These are phyloP conservation scores for Eimeria falciformis DNA, from an alignment of 169 alveolate genomes.

Conservation along the genomic window DNA sequence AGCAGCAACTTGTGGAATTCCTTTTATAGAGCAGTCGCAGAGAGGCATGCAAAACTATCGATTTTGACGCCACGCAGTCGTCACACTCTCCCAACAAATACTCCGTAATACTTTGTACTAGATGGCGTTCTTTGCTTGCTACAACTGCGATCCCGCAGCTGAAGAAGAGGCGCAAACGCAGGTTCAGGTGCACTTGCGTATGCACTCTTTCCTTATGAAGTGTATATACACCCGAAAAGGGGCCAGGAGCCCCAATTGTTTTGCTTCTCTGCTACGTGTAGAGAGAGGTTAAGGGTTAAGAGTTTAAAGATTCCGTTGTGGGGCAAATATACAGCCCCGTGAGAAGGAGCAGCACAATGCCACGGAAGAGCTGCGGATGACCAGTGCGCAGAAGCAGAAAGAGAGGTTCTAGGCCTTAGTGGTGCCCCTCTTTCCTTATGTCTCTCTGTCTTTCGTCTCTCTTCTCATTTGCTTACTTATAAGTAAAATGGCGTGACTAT, in stretches of 20 bases:
- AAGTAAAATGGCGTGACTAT: neutral
- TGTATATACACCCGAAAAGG: no score
- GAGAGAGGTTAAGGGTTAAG: neutral
- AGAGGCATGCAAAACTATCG: no score
- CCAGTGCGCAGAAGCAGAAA: conserved; percentile 70
- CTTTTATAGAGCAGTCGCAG: no score
- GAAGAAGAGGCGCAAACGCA: conserved; percentile 69
- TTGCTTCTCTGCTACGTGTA: no score
- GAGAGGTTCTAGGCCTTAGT: conserved; percentile 67
- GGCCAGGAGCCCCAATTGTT: no score
- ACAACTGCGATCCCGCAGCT: conserved; percentile 68
- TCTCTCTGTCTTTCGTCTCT: neutral
- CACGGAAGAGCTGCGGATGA: conserved; percentile 44
- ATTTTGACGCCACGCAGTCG: no score
- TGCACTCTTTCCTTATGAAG: neutral
- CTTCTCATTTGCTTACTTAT: neutral
- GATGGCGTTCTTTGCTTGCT: conserved; percentile 73
- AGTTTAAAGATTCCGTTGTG: neutral
- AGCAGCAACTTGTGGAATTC: no score
- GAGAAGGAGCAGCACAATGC: neutral
- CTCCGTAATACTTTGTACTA: neutral
- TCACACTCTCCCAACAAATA: no score
- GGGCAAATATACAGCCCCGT: conserved; percentile 19
- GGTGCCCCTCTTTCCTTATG: neutral
- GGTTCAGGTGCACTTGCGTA: neutral